Conservation (phyloP, 208 protist species). For the Trypanosomatidae sp. region DNA sequence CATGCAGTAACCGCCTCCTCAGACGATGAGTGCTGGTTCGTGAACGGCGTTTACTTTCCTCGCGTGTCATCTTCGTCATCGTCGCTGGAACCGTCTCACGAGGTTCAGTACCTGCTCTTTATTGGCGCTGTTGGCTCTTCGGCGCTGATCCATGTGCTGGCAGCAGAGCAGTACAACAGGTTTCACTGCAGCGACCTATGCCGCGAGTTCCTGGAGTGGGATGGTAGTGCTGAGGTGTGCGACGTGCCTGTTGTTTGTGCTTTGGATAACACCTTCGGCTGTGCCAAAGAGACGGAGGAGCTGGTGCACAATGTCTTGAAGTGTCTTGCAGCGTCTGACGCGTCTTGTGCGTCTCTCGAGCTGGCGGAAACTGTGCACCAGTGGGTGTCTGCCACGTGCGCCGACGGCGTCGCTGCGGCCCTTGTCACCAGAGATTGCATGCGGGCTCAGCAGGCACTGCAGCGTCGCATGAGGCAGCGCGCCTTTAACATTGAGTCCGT, state of each 20-base stretch:
- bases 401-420: conserved; percentile 10
- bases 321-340: not conserved
- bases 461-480: conserved; percentile 66
- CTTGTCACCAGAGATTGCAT: conserved; percentile 21
- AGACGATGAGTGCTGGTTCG: conserved; percentile 32
- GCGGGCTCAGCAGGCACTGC: conserved; percentile 26
- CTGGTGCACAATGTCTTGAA: not conserved
- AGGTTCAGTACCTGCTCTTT: conserved; percentile 73
- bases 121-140: conserved; percentile 44
- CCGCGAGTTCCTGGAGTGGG: conserved; percentile 40
- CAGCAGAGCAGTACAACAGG: conserved; percentile 68
- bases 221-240: conserved; percentile 15
- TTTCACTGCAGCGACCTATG: conserved; percentile 58
- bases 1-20: not conserved
- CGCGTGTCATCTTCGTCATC: conserved; percentile 12
- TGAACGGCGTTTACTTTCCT: conserved; percentile 71
- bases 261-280: conserved; percentile 49
- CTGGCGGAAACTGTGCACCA: not conserved
- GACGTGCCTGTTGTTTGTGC: conserved; percentile 32
- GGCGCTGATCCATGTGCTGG: conserved; percentile 57
- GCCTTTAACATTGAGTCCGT: conserved; percentile 82
- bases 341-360: not conserved
- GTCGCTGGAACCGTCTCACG: not conserved
- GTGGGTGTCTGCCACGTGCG: conserved; percentile 4
- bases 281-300: not conserved